Evolutionary conservation across 495 filamentous ascomycete genomes (phyloP).

Genomic region (Barbatosphaeria neglecta): DNA sequence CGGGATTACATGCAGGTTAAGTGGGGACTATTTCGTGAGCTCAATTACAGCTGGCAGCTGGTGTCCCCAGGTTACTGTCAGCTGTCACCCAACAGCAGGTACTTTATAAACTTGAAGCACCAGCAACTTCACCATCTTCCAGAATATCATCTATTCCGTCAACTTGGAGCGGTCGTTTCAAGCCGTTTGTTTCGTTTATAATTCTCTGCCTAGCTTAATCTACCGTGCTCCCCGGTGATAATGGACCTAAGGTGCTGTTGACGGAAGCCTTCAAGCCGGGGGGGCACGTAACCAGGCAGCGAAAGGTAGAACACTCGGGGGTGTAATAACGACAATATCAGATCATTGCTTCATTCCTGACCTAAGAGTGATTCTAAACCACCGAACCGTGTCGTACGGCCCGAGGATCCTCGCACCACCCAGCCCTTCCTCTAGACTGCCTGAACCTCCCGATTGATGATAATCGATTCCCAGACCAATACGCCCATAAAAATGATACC

Average conservation of each 20-base stretch:
- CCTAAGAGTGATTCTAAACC: neutral
- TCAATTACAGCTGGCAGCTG: neutral
- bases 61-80: no score
- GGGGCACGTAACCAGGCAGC: neutral
- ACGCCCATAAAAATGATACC: slow-evolving; percentile 21
- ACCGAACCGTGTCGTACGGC: slow-evolving; percentile 10
- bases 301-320: neutral
- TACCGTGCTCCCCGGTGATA: no score
- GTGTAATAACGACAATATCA: neutral
- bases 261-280: neutral
- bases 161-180: no score
- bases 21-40: neutral
- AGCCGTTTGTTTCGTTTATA: no score
- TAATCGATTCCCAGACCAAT: slow-evolving; percentile 29
- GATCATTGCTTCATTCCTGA: neutral
- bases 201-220: no score
- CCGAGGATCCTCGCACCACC: slow-evolving; percentile 15
- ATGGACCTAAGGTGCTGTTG: no score
- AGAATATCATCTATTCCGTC: no score
- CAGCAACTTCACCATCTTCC: no score
- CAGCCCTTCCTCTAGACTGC: no score
- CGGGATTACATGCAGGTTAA: no score
- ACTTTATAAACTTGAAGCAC: no score
- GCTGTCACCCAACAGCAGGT: neutral
- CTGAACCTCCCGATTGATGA: no score